A percentile compares a stretch with the other conserved stretches of the same genome.
Conservation (phyloP, 306 rosid species). For the Acacia melanoxylon region DNA sequence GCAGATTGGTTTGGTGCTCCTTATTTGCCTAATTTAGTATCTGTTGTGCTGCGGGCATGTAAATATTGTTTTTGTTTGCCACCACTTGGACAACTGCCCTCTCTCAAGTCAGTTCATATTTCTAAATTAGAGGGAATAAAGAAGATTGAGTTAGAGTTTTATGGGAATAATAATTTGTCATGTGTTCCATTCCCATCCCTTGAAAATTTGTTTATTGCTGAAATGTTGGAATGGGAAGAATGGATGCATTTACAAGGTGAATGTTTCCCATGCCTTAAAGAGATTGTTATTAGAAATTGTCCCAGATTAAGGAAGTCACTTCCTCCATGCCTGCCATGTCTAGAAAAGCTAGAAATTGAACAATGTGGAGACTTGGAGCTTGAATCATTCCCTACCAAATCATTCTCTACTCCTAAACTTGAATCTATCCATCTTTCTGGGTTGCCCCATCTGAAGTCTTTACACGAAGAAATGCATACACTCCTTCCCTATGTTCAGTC, state of each 20-base stretch:
- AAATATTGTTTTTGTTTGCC: background rate
- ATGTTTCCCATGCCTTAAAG: conserved; percentile 15
- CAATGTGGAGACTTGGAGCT: background rate
- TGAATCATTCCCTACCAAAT: background rate
- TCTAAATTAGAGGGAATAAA: background rate
- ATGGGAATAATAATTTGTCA: background rate
- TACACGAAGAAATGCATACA: background rate
- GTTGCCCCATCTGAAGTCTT: background rate
- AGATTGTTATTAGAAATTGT: background rate
- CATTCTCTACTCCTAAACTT: conserved; percentile 9
- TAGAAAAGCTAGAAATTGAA: background rate
- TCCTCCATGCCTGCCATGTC: conserved; percentile 10
- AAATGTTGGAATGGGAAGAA: conserved; percentile 2
- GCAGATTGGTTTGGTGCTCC: background rate
- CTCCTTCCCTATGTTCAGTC: background rate
- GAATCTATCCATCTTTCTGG: background rate
- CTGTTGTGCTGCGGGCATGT: background rate
- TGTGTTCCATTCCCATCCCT: background rate
- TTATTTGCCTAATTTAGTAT: background rate
- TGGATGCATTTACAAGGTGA: background rate
- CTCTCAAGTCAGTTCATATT: background rate
- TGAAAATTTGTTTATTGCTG: background rate
- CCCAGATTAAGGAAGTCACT: conserved; percentile 4
- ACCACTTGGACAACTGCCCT: background rate
- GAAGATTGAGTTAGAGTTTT: background rate